A percentile compares a stretch with the other conserved stretches of the same genome.
phyloP scores from a whole-genome alignment of 768 basidiomycete genomes.

The Epithele typhae region DNA sequence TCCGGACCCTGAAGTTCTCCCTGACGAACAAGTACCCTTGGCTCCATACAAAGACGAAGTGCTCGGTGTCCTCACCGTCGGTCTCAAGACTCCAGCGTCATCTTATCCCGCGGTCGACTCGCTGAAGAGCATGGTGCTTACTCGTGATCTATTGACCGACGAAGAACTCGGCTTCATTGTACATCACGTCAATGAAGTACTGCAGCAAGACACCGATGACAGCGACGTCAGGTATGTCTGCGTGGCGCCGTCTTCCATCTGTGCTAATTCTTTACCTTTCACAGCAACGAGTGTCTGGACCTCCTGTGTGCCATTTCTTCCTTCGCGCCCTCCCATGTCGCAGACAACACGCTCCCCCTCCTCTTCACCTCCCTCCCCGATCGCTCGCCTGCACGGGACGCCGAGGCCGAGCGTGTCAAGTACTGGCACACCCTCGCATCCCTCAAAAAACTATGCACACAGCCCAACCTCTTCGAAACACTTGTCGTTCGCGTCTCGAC shows the following conservation, averaged over 20 bases:
- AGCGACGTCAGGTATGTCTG: slow-evolving; percentile 45
- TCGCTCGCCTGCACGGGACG: slow-evolving; percentile 49
- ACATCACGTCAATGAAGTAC: slow-evolving; percentile 65
- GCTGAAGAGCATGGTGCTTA: slow-evolving; percentile 61
- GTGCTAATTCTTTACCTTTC: not conserved
- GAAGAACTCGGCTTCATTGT: slow-evolving; percentile 80
- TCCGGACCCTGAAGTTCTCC: slow-evolving; percentile 16
- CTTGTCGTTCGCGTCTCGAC: slow-evolving; percentile 73
- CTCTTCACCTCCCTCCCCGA: slow-evolving; percentile 78
- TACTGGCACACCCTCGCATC: slow-evolving; percentile 67
- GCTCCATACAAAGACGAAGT: slow-evolving; percentile 72
- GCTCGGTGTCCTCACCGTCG: slow-evolving; percentile 57
- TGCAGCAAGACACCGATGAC: slow-evolving; percentile 44
- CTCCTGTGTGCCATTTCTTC: slow-evolving; percentile 61
- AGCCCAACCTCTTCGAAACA: slow-evolving; percentile 77
- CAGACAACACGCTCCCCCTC: slow-evolving; percentile 72
- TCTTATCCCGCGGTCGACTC: slow-evolving; percentile 60
- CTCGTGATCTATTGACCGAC: slow-evolving; percentile 56
- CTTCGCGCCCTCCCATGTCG: slow-evolving; percentile 58
- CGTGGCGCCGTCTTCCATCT: not conserved
- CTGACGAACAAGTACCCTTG: slow-evolving; percentile 33
- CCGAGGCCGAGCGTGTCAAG: slow-evolving; percentile 49
- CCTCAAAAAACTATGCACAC: slow-evolving; percentile 68
- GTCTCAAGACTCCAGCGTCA: slow-evolving; percentile 47
- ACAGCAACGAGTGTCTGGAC: slow-evolving; percentile 55